A percentile compares a stretch with the other conserved stretches of the same genome.
These are phyloP conservation scores for Heterobasidion annosum DNA, from an alignment of 1,284 basidiomycete genomes.

Conservation along the genomic window DNA sequence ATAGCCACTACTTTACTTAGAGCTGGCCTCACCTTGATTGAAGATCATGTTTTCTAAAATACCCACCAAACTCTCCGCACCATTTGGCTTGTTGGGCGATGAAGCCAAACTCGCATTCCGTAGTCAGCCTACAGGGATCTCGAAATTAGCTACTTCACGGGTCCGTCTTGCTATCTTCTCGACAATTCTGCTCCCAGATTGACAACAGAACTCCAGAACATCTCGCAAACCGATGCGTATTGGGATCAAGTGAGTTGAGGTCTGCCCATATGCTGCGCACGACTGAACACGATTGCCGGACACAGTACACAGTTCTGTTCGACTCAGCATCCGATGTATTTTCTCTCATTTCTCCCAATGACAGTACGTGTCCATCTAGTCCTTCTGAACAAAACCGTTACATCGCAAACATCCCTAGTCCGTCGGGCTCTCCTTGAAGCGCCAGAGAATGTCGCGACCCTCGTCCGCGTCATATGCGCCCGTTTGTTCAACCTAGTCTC, in stretches of 20 bases:
- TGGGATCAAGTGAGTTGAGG: conserved; percentile 67
- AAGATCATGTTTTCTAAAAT: conserved; percentile 40
- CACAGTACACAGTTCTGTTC: conserved; percentile 75
- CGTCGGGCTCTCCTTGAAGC: conserved; percentile 73
- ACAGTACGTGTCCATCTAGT: conserved; percentile 46
- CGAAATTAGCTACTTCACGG: conserved; percentile 60
- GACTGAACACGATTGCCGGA: conserved; percentile 8
- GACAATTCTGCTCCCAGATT: conserved; percentile 6
- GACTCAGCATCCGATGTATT: conserved; percentile 85
- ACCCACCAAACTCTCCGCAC: conserved; percentile 61
- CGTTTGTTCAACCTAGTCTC: conserved; percentile 77
- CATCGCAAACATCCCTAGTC: conserved; percentile 33
- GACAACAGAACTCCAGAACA: conserved; percentile 40
- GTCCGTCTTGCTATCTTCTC: conserved; percentile 33
- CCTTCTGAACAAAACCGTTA: not conserved
- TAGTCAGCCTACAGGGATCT: conserved; percentile 69
- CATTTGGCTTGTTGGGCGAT: conserved; percentile 78
- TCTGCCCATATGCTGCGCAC: conserved; percentile 2
- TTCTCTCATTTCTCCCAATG: conserved; percentile 77
- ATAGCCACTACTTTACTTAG: not conserved
- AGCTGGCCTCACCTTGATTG: not conserved
- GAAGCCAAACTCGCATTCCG: conserved; percentile 86
- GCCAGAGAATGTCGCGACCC: conserved; percentile 78
- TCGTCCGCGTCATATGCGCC: conserved; percentile 66
- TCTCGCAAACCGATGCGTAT: conserved; percentile 63